Conservation (phyloP, 176 grass and related monocot species). For the Bromus sterilis region DNA sequence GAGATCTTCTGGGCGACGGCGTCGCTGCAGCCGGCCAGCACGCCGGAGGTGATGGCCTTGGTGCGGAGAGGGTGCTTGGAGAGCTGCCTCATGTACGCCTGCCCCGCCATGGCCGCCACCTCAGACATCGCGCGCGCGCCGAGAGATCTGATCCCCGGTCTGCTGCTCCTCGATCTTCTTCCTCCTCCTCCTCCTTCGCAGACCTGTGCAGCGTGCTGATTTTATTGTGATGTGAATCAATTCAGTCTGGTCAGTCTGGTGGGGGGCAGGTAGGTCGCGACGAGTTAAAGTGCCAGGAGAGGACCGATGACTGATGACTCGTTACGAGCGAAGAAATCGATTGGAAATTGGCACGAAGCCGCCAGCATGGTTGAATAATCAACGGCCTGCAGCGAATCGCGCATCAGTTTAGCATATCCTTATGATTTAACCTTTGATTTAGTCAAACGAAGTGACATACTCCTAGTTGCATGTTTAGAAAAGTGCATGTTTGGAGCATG, state of each 20-base stretch:
- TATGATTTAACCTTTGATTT: not conserved
- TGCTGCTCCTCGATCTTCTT: not conserved
- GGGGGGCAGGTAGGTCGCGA: not conserved
- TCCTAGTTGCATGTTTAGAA: too few species aligned
- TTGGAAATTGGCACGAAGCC: not conserved
- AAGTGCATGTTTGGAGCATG: too few species aligned
- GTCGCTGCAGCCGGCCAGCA: slow-evolving; percentile 74
- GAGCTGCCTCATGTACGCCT: slow-evolving; percentile 75
- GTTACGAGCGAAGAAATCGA: not conserved
- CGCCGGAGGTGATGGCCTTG: slow-evolving; percentile 75
- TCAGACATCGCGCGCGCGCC: slow-evolving; percentile 48
- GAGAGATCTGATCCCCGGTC: not conserved
- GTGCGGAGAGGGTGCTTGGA: slow-evolving; percentile 70
- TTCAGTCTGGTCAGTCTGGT: not conserved
- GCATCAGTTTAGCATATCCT: not conserved
- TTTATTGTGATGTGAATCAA: not conserved
- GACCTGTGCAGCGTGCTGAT: not conserved
- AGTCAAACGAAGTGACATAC: not conserved
- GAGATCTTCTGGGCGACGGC: slow-evolving; percentile 65
- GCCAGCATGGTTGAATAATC: not conserved
- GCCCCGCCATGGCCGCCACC: slow-evolving; percentile 52
- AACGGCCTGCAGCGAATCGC: not conserved
- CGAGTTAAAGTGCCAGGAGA: not conserved
- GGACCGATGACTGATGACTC: not conserved
- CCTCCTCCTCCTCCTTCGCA: not conserved